Percentiles rank a stretch among this genome's conserved stretches.
Evolutionary conservation across 495 filamentous ascomycete species (phyloP).

Genomic region (Penicillium tannophilum): DNA sequence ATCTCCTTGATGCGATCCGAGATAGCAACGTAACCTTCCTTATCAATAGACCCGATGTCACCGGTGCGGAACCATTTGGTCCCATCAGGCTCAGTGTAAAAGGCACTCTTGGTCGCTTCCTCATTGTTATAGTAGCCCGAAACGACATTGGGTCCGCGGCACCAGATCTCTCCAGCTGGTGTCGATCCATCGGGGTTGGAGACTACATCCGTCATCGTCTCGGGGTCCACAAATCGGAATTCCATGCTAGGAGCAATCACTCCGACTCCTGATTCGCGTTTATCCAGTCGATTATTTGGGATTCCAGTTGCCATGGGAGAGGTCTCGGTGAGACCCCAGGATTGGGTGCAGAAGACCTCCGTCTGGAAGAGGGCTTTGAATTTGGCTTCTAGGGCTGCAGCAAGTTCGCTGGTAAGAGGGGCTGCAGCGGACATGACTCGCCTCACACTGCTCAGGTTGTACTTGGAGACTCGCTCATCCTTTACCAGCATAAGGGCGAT

Average conservation of each 20-base stretch:
- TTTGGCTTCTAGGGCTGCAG: slow-evolving; percentile 58
- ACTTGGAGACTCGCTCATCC: slow-evolving; percentile 64
- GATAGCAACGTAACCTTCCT: slow-evolving; percentile 57
- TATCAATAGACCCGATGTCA: slow-evolving; percentile 55
- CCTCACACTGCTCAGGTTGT: slow-evolving; percentile 69
- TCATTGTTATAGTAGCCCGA: slow-evolving; percentile 67
- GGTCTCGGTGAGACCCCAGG: slow-evolving; percentile 74
- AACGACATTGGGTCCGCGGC: slow-evolving; percentile 60
- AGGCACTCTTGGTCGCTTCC: slow-evolving; percentile 61
- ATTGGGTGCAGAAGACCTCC: slow-evolving; percentile 68
- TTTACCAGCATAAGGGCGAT: slow-evolving; percentile 74
- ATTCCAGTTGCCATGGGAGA: slow-evolving; percentile 49
- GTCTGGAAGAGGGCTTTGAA: slow-evolving; percentile 42
- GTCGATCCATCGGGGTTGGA: slow-evolving; percentile 49
- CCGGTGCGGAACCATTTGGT: slow-evolving; percentile 61
- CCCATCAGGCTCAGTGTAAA: slow-evolving; percentile 49
- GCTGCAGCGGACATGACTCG: slow-evolving; percentile 81
- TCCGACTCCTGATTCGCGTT: slow-evolving; percentile 59
- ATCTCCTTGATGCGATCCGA: slow-evolving; percentile 78
- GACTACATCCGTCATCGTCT: slow-evolving; percentile 31
- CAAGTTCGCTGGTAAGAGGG: slow-evolving; percentile 71
- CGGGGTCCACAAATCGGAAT: slow-evolving; percentile 59
- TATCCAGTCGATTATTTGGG: slow-evolving; percentile 52
- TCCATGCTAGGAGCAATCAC: slow-evolving; percentile 58
- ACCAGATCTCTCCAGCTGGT: slow-evolving; percentile 60